Base-by-base conservation (phyloP, 306 rosid species). In the Acacia confusa region DNA sequence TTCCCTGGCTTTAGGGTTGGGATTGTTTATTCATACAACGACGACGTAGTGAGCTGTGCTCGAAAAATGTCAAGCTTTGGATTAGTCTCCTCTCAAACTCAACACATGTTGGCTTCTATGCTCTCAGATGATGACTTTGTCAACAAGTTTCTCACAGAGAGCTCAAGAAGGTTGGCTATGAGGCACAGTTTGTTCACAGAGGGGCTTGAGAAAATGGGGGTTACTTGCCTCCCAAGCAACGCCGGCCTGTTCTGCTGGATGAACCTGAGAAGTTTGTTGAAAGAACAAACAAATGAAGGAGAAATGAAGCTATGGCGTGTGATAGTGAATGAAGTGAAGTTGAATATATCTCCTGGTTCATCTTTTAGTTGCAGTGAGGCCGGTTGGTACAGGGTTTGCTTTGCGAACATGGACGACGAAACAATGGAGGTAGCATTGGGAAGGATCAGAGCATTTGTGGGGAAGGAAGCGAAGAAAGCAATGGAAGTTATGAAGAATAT, bases 331-430 rank as follows among this genome's bases (percentile, higher is more conserved):
- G 82, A 91, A 11, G 92, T 87, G 74, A 89, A 84, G 88, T 90
- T 89, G 68, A 89, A 91, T 36, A 91, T 89, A 20, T 91, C 95
- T 2, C 95, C 92, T 0, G 95, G 95, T 0, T 89, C 92, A 2
- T 91, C 95, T 0, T 91, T 87, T 70, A 80, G 78, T 4, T 89
- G 92, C 60, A 20, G 57, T 1, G 95, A 91, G 61, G 89, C 91
- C 0, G 92, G 95, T 12, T 91, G 95, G 95, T 91, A 81, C 41
- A 73, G 92, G 82, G 95, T 89, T 60, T 91, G 95, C 82, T 91
- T 91, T 2, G 91, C 95, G 0, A 91, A 91, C 60, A 87, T 89
- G 91, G 91, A 91, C 17, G 82, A 87, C 0, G 79, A 82, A 4
- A 91, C 92, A 0, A 79, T 91, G 9, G 79, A 82, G 7, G 79